Evolutionary conservation across 768 basidiomycete species (phyloP), one percentile per base, ranked within the genome.

Genomic region (Phlebiopsis flavidoalba): DNA sequence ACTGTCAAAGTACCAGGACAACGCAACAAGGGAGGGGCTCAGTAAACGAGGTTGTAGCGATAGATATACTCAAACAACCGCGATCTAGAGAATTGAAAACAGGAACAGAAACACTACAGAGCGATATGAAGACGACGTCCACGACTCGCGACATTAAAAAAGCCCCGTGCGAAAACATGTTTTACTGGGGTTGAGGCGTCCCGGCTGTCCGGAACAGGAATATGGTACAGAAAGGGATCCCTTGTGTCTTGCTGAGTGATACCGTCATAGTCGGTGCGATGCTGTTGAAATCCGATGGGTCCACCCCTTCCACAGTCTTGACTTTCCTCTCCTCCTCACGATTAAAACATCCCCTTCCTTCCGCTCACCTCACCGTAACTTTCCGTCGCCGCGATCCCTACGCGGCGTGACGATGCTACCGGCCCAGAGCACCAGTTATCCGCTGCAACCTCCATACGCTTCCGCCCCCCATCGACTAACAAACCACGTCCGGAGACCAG

Each of bases 61-160:
- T 62, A 62, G 61, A 58, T 62, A 53, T 59, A 62, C 51, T 62
- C 61, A 58, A 62, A 62, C 61, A 62, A 50, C 57, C 54, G 57
- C 56, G 48, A 43, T n/a, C n/a, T 45, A 62, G 40, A 33, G 37
- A 49, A 35, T 17, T 43, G 12, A 43, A 43, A 53, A 48, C 24
- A 53, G 43, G n/a, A n/a, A 48, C 14, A 12, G 48, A 61, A 53
- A 56, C 33, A 47, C 47, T 51, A 57, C 50, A 54, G 19, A 54
- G 53, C 49, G 45, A 55, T 26, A 12, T 58, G 61, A 58, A 53
- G 47, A 40, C 50, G 52, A 46, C 53, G 37, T 33, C 51, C 59
- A 40, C 52, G 35, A 33, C 49, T 56, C 45, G 57, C 56, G 45
- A 62, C 40, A 59, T 58, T 55, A 35, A 36, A 17, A n/a, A 53